Evolutionary conservation across 2,329 filamentous ascomycete species (phyloP).

Genomic region (Exophiala sideris): DNA sequence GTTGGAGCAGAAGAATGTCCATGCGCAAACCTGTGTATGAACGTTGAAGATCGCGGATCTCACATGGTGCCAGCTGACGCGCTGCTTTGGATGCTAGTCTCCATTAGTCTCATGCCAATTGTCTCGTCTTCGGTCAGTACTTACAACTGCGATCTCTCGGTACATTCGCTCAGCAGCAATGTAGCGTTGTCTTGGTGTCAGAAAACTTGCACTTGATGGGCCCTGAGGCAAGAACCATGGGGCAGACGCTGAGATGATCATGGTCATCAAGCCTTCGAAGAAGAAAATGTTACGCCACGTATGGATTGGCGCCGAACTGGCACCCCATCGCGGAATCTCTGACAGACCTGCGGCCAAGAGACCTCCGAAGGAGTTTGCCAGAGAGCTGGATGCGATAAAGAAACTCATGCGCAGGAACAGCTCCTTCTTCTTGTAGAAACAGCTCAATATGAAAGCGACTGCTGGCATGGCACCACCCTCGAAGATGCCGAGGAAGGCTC

Average conservation of each 20-base stretch:
- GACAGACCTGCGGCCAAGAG: slow-evolving; percentile 50
- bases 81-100: slow-evolving; percentile 21
- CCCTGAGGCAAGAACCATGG: slow-evolving; percentile 45
- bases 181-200: slow-evolving; percentile 27
- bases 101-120: slow-evolving; percentile 9
- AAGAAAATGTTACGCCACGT: slow-evolving; percentile 54
- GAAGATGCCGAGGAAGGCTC: slow-evolving; percentile 50
- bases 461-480: slow-evolving; percentile 33
- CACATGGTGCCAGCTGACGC: slow-evolving; percentile 22
- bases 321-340: slow-evolving; percentile 31
- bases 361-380: slow-evolving; percentile 52
- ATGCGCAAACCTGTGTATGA: slow-evolving; percentile 24
- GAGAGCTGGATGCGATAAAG: slow-evolving; percentile 46
- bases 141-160: slow-evolving; percentile 19
- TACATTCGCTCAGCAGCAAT: slow-evolving; percentile 20
- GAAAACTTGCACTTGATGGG: slow-evolving; percentile 41
- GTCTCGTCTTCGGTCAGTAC: neutral
- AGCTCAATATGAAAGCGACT: slow-evolving; percentile 60
- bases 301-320: slow-evolving; percentile 17
- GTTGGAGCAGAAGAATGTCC: slow-evolving; percentile 23
- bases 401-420: slow-evolving; percentile 44
- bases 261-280: slow-evolving; percentile 50
- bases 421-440: slow-evolving; percentile 52
- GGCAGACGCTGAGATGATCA: slow-evolving; percentile 39
- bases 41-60: slow-evolving; percentile 26